These are phyloP conservation scores for Colletotrichum acutatum DNA, from an alignment of 2,329 filamentous ascomycete species.

Conservation along the genomic window DNA sequence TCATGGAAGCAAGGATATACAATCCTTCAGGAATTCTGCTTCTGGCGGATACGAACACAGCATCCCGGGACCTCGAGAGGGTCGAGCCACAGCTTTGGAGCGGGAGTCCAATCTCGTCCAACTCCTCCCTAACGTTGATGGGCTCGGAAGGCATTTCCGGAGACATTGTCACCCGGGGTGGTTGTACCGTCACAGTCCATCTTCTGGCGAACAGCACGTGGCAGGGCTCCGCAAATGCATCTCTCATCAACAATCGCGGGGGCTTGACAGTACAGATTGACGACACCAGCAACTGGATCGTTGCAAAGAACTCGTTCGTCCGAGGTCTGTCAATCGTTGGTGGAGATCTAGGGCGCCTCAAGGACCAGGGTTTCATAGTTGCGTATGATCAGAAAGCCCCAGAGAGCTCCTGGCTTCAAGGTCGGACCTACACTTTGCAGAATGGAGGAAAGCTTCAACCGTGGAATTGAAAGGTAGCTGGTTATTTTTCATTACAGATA, in stretches of 20 bases:
- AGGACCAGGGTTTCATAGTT: background rate
- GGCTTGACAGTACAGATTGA: conserved; percentile 1
- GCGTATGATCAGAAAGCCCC: conserved; percentile 1
- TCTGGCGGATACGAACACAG: background rate
- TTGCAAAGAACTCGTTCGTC: conserved; percentile 9
- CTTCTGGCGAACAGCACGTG: conserved; percentile 4
- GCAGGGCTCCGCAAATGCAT: background rate
- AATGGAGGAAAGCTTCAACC: conserved; percentile 7
- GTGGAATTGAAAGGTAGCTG: background rate
- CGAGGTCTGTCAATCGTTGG: conserved; percentile 11
- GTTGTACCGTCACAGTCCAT: background rate
- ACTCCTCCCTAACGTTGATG: conserved; percentile 1
- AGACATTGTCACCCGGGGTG: background rate
- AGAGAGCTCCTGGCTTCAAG: conserved; percentile 14
- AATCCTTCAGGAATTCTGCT: conserved; percentile 4
- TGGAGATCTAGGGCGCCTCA: background rate
- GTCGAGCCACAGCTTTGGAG: conserved; percentile 13
- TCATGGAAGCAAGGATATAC: background rate
- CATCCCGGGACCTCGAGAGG: conserved; percentile 3
- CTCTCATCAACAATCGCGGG: background rate
- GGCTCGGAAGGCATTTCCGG: background rate
- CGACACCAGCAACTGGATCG: conserved; percentile 10
- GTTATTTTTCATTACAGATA: background rate
- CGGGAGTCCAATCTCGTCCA: background rate
- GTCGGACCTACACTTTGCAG: background rate